Evolutionary conservation across 2,329 filamentous ascomycete genomes (phyloP).

Genomic region (Phyllosticta ampelicida): DNA sequence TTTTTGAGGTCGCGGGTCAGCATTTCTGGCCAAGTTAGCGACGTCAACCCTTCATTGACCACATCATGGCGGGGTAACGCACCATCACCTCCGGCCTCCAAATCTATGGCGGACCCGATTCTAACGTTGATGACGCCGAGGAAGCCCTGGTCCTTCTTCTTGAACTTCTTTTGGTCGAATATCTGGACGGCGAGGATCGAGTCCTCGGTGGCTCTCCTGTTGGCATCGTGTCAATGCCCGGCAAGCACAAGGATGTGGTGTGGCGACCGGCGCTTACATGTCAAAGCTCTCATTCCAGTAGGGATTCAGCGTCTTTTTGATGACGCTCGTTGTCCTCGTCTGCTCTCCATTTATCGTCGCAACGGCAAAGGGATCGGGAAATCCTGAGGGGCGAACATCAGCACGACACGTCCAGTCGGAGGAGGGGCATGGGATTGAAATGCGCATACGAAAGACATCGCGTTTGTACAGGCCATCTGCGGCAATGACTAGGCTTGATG

Average conservation of each 20-base stretch:
- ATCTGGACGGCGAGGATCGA: constrained; percentile 97
- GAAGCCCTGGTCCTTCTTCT: constrained; percentile 99
- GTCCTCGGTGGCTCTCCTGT: constrained; percentile 80
- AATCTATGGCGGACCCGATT: constrained; percentile 86
- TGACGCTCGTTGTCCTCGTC: constrained; percentile 94
- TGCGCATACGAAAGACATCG: constrained; percentile 80
- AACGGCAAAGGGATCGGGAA: constrained; percentile 95
- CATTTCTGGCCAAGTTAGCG: constrained; percentile 57
- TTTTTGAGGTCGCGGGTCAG: constrained; percentile 95
- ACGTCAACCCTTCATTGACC: neutral
- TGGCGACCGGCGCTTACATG: constrained; percentile 53
- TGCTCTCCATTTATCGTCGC: constrained; percentile 96
- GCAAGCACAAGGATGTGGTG: constrained; percentile 11
- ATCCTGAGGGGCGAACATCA: constrained; percentile 50
- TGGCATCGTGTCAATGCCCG: constrained; percentile 17
- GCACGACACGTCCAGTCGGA: constrained; percentile 11
- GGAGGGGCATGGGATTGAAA: constrained; percentile 32
- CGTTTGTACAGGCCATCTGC: constrained; percentile 97
- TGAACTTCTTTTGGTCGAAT: constrained; percentile 99
- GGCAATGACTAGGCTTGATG: constrained; percentile 66
- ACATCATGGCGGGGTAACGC: constrained; percentile 25
- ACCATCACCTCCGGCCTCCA: constrained; percentile 88
- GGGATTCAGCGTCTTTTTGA: constrained; percentile 96
- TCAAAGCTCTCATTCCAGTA: constrained; percentile 99
- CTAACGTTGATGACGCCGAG: constrained; percentile 95